phyloP scores from a whole-genome alignment of 2,329 filamentous ascomycete genomes.

The Beauveria sp. region DNA sequence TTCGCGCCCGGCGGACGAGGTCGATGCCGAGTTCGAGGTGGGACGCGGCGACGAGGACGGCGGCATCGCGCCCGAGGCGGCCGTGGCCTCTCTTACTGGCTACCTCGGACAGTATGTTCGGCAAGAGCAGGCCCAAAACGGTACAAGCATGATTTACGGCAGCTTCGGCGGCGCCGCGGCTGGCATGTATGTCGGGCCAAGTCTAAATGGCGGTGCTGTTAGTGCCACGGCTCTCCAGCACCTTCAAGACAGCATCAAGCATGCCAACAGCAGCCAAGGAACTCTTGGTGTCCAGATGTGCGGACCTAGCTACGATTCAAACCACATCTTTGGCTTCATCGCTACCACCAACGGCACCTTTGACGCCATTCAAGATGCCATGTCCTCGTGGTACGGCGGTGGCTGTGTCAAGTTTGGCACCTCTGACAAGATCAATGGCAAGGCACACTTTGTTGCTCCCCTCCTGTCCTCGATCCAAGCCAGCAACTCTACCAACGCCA shows the following conservation, averaged over 20 bases:
- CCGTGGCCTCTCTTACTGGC: background rate
- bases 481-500: background rate
- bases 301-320: background rate
- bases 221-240: constrained; percentile 15
- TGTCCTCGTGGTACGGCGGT: background rate
- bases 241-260: constrained; percentile 13
- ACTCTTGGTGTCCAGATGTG: background rate
- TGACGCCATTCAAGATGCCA: background rate
- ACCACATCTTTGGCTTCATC: constrained; percentile 6
- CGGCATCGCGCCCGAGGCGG: background rate
- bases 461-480: background rate
- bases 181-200: background rate
- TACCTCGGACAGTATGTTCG: background rate
- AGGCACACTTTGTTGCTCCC: background rate
- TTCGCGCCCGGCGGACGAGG: background rate
- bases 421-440: background rate
- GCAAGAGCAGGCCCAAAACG: background rate
- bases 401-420: background rate
- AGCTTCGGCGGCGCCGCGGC: background rate
- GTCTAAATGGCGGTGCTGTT: constrained; percentile 4
- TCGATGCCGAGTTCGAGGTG: background rate
- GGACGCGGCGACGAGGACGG: background rate
- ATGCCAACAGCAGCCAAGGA: background rate
- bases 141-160: background rate
- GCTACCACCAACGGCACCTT: constrained; percentile 2